Percentiles rank a stretch among this genome's conserved stretches.
Evolutionary conservation across 2,329 filamentous ascomycete species (phyloP).

Genomic region (Monosporascus ibericus): DNA sequence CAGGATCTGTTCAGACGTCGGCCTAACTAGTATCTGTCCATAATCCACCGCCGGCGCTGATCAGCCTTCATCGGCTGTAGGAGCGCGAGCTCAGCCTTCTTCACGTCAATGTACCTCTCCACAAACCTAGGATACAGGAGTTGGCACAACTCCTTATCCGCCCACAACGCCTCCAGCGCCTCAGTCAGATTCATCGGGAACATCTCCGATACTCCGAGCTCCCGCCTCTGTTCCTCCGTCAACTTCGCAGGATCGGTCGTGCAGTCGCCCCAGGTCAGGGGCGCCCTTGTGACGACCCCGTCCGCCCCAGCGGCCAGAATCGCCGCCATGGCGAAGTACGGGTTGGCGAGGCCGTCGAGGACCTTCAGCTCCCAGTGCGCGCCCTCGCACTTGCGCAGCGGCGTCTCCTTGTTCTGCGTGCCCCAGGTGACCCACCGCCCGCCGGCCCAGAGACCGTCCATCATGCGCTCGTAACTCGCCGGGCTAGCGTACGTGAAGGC

Average conservation of each 20-base stretch:
- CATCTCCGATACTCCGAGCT: conserved; percentile 46
- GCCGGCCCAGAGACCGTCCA: conserved; percentile 70
- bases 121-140: conserved; percentile 46
- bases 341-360: conserved; percentile 74
- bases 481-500: conserved; percentile 64
- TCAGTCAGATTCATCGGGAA: conserved; percentile 50
- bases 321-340: conserved; percentile 62
- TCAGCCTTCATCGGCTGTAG: conserved; percentile 41
- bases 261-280: conserved; percentile 48
- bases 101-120: conserved; percentile 50
- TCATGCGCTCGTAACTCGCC: conserved; percentile 62
- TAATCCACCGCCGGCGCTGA: conserved; percentile 51
- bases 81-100: conserved; percentile 50
- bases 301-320: conserved; percentile 53
- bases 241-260: conserved; percentile 46
- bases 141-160: conserved; percentile 39
- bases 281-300: conserved; percentile 41
- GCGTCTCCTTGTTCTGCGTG: conserved; percentile 71
- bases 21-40: conserved; percentile 53
- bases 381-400: conserved; percentile 59
- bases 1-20: no score
- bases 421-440: conserved; percentile 77
- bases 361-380: conserved; percentile 75
- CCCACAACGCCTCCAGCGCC: conserved; percentile 45
- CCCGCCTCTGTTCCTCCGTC: conserved; percentile 36